phyloP scores from a whole-genome alignment of 2,329 filamentous ascomycete genomes.

The Cladosporium sp. region DNA sequence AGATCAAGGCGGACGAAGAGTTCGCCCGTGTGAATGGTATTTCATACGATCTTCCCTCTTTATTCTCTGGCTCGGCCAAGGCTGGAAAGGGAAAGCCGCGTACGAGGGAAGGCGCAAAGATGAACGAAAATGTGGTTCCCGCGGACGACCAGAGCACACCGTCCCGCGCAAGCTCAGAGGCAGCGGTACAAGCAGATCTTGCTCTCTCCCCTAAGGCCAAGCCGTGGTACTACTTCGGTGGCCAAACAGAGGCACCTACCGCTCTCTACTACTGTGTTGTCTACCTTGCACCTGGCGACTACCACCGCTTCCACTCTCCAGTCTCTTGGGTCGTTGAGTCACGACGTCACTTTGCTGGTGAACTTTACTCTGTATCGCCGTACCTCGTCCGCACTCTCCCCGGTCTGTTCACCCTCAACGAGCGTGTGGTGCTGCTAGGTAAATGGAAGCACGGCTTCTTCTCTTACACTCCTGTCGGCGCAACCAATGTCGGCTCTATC shows the following conservation, averaged over 20 bases:
- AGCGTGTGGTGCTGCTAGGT: constrained; percentile 87
- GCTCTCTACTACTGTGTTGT: constrained; percentile 90
- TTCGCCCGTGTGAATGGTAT: constrained; percentile 95
- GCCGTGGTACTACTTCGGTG: constrained; percentile 46
- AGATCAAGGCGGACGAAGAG: constrained; percentile 78
- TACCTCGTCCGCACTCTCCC: constrained; percentile 91
- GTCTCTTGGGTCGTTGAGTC: constrained; percentile 92
- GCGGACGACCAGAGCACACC: constrained; percentile 68
- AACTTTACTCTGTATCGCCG: constrained; percentile 90
- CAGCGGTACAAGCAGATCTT: constrained; percentile 78
- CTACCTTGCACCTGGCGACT: constrained; percentile 95
- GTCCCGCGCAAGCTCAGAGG: constrained; percentile 67
- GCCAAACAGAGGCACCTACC: constrained; percentile 44
- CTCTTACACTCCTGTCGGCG: constrained; percentile 89
- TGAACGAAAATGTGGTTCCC: neutral
- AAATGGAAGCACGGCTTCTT: constrained; percentile 98
- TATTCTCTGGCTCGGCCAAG: constrained; percentile 66
- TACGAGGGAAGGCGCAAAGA: constrained; percentile 29
- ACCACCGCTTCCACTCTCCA: constrained; percentile 96
- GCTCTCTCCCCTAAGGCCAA: constrained; percentile 58
- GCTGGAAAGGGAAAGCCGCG: constrained; percentile 22
- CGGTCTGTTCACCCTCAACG: constrained; percentile 93
- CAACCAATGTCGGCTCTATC: constrained; percentile 96
- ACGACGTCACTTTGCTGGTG: constrained; percentile 94
- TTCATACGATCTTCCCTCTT: constrained; percentile 82